phyloP scores from a whole-genome alignment of 2,329 filamentous ascomycete species.

The Diaporthe aspalathi region DNA sequence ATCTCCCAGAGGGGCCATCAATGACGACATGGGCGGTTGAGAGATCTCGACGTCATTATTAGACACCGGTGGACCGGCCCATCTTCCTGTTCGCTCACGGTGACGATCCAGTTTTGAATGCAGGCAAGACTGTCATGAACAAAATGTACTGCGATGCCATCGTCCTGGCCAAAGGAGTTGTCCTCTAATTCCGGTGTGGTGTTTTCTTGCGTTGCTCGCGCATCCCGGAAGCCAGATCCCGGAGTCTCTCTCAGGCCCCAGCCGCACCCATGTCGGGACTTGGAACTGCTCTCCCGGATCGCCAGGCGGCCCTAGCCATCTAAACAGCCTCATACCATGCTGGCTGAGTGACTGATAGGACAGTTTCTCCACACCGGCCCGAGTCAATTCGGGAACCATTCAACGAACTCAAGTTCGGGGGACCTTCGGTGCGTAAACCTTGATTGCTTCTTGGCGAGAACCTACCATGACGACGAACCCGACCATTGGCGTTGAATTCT shows the following conservation, averaged over 20 bases:
- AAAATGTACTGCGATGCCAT: neutral
- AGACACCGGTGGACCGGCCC: conserved; percentile 16
- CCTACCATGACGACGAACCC: neutral
- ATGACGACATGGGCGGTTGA: conserved; percentile 37
- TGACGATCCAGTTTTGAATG: conserved; percentile 19
- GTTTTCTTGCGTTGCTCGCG: neutral
- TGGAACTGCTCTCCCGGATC: neutral
- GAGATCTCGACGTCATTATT: conserved; percentile 37
- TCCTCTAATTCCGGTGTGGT: neutral
- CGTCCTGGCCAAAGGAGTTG: neutral
- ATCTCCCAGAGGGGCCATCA: conserved; percentile 21
- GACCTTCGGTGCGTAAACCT: neutral
- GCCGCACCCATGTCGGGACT: conserved; percentile 19
- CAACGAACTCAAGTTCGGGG: neutral
- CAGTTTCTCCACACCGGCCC: neutral
- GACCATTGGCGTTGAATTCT: neutral
- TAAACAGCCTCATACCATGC: neutral
- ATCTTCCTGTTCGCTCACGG: conserved; percentile 14
- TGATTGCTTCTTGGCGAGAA: neutral
- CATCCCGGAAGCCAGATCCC: neutral
- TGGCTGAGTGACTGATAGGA: neutral
- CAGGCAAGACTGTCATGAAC: neutral
- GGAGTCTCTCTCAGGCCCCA: neutral
- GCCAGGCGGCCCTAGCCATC: neutral
- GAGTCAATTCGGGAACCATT: neutral